phyloP scores from a whole-genome alignment of 2,329 filamentous ascomycete species.

The Microdochium trichocladiopsis region DNA sequence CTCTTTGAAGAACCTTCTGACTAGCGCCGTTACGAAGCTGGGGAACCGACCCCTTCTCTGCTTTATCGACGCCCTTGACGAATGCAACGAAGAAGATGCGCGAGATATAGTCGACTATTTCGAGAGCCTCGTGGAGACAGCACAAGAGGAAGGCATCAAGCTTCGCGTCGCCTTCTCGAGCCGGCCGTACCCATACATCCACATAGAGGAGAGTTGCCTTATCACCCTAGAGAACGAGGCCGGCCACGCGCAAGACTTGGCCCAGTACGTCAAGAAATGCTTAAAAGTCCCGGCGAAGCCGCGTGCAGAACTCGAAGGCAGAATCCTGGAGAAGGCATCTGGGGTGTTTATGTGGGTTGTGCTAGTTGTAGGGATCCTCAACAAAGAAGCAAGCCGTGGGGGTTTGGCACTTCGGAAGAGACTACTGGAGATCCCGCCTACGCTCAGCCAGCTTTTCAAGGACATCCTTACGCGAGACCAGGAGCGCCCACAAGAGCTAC shows the following conservation, averaged over 20 bases:
- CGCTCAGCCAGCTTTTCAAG: conserved; percentile 28
- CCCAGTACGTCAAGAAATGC: neutral
- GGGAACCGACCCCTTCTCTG: conserved; percentile 4
- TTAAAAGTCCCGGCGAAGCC: neutral
- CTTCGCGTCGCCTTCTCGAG: conserved; percentile 36
- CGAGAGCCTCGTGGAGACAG: conserved; percentile 23
- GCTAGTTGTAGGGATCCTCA: conserved; percentile 34
- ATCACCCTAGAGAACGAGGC: neutral
- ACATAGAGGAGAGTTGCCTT: neutral
- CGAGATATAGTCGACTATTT: conserved; percentile 35
- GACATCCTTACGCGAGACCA: conserved; percentile 13
- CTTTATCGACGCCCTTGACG: conserved; percentile 33
- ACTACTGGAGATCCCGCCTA: conserved; percentile 28
- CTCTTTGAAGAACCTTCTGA: conserved; percentile 15
- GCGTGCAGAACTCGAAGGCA: too few species aligned
- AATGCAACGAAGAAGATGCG: conserved; percentile 34
- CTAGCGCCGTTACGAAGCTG: conserved; percentile 6
- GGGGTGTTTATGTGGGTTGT: conserved; percentile 10
- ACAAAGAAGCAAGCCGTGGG: conserved; percentile 29
- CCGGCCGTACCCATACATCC: conserved; percentile 10
- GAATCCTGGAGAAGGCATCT: neutral
- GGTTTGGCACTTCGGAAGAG: conserved; percentile 9
- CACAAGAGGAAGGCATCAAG: conserved; percentile 1
- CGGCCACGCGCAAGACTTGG: neutral
- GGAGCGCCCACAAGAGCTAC: conserved; percentile 12